These are phyloP conservation scores for Lichtheimia ramosa DNA, from an alignment of 371 early-diverging fungal genomes.

Conservation along the genomic window DNA sequence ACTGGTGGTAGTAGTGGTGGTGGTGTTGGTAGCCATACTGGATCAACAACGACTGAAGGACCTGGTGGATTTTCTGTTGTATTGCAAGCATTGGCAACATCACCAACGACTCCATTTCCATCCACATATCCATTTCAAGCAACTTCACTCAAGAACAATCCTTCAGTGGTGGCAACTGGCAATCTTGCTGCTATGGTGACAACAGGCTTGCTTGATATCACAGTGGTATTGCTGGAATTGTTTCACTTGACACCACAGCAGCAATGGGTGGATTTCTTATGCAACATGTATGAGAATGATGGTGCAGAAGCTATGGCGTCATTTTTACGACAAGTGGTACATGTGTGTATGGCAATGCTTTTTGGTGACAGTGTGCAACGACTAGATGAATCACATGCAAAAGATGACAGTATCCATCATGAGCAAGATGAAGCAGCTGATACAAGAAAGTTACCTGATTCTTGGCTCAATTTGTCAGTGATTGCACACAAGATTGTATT, in stretches of 20 bases:
- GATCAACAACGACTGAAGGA: background rate
- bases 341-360: slow-evolving; percentile 50
- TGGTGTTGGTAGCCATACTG: background rate
- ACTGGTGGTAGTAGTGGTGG: slow-evolving; percentile 1
- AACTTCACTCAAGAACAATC: slow-evolving; percentile 12
- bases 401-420: slow-evolving; percentile 17
- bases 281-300: slow-evolving; percentile 35
- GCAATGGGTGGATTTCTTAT: slow-evolving; percentile 41
- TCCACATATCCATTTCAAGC: slow-evolving; percentile 40
- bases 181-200: slow-evolving; percentile 39
- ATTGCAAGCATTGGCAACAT: slow-evolving; percentile 42
- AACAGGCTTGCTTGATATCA: slow-evolving; percentile 50
- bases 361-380: slow-evolving; percentile 41
- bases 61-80: slow-evolving; percentile 23
- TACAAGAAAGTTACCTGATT: slow-evolving; percentile 38
- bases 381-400: slow-evolving; percentile 25
- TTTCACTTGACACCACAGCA: slow-evolving; percentile 46
- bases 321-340: slow-evolving; percentile 53
- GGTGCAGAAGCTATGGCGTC: slow-evolving; percentile 50
- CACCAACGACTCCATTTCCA: slow-evolving; percentile 41
- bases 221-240: slow-evolving; percentile 46
- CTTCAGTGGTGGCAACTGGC: slow-evolving; percentile 12
- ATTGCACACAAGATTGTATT: slow-evolving; percentile 56
- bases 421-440: slow-evolving; percentile 25
- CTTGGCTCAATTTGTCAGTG: slow-evolving; percentile 62